Evolutionary conservation across 257 asterid species (phyloP), one percentile per base, ranked within the genome.

Genomic region (Scutellaria baicalensis): DNA sequence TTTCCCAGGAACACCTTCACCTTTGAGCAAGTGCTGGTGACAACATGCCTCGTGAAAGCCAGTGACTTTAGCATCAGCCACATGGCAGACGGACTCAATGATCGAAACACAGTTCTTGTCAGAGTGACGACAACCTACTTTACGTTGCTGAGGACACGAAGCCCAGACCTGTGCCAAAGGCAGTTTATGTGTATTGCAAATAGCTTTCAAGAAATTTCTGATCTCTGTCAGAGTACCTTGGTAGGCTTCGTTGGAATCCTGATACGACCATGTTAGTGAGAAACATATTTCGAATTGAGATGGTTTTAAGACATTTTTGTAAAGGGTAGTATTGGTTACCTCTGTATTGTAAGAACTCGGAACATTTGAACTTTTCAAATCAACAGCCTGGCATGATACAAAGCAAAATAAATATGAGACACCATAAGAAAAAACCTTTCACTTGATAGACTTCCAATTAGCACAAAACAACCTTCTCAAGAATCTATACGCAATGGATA

Each of bases 161-260:
- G 89, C 88, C 96, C 96, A 90, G 33, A 88, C 80, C 83, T 90
- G 96, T 42, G 91, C 96, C 79, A 89, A 49, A 16, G 96, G 96
- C 77, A 89, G 59, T 70, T 80, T 78, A 76, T 85, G 88, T 3
- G 83, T 42, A 57, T 85, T 84, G 23, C 93, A 85, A 0, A 86
- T 82, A 48, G 80, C 77, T 80, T 67, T 81, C 79, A 90, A 50
- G 23, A 84, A 85, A n/a, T 82, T 74, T 63, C 63, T 80, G 59
- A 90, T 86, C 86, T 90, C 96, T 16, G 50, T 67, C 78, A 90
- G 61, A 7, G 79, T 88, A 16, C 72, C 74, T 59, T 76, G 88
- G 87, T 88, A 88, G n/a, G 88, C 64, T 74, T 88, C 88, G 9
- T 75, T 78, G 70, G 68, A 68, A 40, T 81, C 93, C 94, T 87